These are phyloP conservation scores for Diaporthe sp. DNA, from an alignment of 2,329 filamentous ascomycete genomes.

Conservation along the genomic window DNA sequence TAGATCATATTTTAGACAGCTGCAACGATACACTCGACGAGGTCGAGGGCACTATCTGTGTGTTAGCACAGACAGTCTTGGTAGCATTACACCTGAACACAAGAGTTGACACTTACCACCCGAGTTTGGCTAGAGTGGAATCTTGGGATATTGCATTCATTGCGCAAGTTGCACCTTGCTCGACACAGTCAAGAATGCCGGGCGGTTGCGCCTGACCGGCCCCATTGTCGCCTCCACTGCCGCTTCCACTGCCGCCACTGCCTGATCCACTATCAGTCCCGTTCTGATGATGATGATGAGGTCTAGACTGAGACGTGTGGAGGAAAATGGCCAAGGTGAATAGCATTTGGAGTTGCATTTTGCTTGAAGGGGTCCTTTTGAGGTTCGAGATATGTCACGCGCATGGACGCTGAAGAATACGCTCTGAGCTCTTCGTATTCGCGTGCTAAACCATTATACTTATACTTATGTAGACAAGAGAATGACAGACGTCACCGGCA, in stretches of 20 bases:
- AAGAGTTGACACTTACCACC: background rate
- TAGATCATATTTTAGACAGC: background rate
- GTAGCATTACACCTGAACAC: background rate
- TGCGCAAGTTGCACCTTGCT: slow-evolving; percentile 5
- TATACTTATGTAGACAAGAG: background rate
- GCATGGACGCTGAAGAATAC: background rate
- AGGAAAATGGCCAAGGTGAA: background rate
- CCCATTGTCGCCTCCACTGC: background rate
- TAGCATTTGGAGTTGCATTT: background rate
- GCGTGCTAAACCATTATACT: background rate
- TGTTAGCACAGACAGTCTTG: background rate
- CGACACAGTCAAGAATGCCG: slow-evolving; percentile 11
- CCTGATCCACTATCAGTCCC: background rate
- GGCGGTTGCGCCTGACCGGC: background rate
- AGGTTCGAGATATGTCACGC: background rate
- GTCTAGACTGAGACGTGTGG: background rate
- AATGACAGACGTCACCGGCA: background rate
- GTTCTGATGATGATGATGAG: background rate
- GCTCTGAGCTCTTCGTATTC: background rate
- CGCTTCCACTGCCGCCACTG: background rate
- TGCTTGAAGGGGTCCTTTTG: background rate
- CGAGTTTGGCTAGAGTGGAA: background rate
- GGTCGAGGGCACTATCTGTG: background rate
- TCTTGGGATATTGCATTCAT: background rate
- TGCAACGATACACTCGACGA: slow-evolving; percentile 4